These are phyloP conservation scores for Trichophyton mentagrophytes DNA, from an alignment of 2,329 filamentous ascomycete genomes.

Conservation along the genomic window DNA sequence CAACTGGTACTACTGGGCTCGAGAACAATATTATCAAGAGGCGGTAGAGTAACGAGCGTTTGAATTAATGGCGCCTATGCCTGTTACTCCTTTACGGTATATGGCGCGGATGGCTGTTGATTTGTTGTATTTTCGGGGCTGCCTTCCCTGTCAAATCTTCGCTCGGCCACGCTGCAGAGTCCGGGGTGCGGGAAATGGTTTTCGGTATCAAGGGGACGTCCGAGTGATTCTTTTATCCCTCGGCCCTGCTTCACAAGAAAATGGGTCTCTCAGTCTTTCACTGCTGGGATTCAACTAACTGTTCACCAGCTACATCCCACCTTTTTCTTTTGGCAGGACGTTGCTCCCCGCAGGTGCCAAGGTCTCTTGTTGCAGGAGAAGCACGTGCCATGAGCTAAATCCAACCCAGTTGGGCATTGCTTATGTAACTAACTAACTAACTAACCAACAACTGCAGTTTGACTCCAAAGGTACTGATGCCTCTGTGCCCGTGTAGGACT, in stretches of 20 bases:
- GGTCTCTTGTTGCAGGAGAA: background rate
- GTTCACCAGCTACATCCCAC: background rate
- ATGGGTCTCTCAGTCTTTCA: background rate
- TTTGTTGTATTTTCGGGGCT: background rate
- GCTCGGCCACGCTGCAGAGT: background rate
- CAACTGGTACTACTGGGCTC: background rate
- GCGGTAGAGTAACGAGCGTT: background rate
- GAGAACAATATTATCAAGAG: background rate
- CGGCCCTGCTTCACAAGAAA: background rate
- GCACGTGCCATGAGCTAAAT: constrained; percentile 1
- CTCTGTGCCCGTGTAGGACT: background rate
- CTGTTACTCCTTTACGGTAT: background rate
- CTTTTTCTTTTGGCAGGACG: background rate
- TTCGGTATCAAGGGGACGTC: too few species aligned
- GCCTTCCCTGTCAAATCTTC: background rate
- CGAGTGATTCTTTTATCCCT: background rate
- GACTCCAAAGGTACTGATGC: background rate
- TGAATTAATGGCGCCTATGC: background rate
- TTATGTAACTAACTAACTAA: background rate
- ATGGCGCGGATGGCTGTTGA: background rate
- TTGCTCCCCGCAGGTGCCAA: constrained; percentile 2
- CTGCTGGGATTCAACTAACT: background rate
- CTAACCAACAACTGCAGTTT: background rate
- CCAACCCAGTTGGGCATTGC: background rate
- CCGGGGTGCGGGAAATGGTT: background rate